A percentile compares a stretch with the other conserved stretches of the same genome.
Evolutionary conservation across 352 stramenopile species (phyloP).

Genomic region (Phytophthora meadii): DNA sequence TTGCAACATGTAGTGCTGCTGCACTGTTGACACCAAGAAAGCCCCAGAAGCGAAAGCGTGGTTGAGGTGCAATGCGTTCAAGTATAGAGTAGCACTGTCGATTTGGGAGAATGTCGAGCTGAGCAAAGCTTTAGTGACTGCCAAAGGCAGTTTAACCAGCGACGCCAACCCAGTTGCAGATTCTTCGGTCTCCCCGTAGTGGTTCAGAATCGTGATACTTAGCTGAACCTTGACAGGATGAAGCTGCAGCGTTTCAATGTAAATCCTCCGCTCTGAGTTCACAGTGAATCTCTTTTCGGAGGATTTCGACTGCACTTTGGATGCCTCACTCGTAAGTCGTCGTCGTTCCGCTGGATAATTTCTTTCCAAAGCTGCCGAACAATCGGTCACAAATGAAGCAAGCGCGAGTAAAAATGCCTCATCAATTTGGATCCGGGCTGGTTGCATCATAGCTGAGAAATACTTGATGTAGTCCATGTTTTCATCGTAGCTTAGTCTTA

Average conservation of each 20-base stretch:
- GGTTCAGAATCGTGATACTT: conserved; percentile 48
- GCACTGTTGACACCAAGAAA: conserved; percentile 78
- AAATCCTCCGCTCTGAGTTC: conserved; percentile 70
- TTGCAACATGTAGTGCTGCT: conserved; percentile 86
- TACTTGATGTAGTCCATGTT: conserved; percentile 92
- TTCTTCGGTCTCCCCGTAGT: conserved; percentile 33
- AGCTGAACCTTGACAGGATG: conserved; percentile 83
- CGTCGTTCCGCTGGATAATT: conserved; percentile 33
- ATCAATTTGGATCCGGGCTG: conserved; percentile 43
- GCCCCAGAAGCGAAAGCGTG: conserved; percentile 77
- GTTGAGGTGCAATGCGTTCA: conserved; percentile 86
- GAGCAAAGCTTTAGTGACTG: conserved; percentile 40
- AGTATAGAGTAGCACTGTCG: conserved; percentile 76
- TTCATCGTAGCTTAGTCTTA: conserved; percentile 80
- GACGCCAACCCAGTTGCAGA: conserved; percentile 25
- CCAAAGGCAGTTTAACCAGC: conserved; percentile 37
- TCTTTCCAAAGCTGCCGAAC: conserved; percentile 12
- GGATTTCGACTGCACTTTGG: conserved; percentile 20
- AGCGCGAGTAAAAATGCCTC: conserved; percentile 40
- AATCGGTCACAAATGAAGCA: conserved; percentile 37
- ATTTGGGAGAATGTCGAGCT: conserved; percentile 56
- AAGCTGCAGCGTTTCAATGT: conserved; percentile 86
- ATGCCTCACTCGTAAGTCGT: conserved; percentile 34
- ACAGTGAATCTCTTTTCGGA: conserved; percentile 35
- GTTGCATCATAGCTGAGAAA: conserved; percentile 84